Percentiles rank a stretch among this genome's conserved stretches.
Evolutionary conservation across 139 green algal genomes (phyloP).

Genomic region (Picochlorum sp.): DNA sequence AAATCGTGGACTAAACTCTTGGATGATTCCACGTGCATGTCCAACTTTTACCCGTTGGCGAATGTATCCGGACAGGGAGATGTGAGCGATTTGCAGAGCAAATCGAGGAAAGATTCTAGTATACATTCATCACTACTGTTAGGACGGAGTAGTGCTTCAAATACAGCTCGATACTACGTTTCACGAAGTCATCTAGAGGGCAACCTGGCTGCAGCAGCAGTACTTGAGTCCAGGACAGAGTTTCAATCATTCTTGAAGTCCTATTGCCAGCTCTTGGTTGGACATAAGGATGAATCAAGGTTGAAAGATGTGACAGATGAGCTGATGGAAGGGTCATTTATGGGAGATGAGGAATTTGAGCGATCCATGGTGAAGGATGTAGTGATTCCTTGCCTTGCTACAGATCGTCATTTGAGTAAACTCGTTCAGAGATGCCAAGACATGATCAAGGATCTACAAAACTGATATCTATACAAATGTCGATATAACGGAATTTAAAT

Average conservation of each 20-base stretch:
- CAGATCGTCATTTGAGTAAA: constrained; percentile 24
- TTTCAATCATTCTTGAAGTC: constrained; percentile 49
- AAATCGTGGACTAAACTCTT: constrained; percentile 52
- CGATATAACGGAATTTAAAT: no score
- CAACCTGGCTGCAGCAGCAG: constrained; percentile 46
- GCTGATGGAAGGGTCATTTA: constrained; percentile 34
- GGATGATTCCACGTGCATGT: constrained; percentile 43
- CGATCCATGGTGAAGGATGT: constrained; percentile 42
- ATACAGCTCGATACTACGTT: not conserved
- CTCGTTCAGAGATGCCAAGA: constrained; percentile 17
- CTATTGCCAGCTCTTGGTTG: constrained; percentile 48
- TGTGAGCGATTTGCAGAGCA: constrained; percentile 31
- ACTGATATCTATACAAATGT: not conserved
- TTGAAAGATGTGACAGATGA: constrained; percentile 47
- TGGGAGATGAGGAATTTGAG: constrained; percentile 10
- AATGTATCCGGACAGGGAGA: constrained; percentile 25
- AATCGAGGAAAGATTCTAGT: not conserved
- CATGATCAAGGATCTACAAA: constrained; percentile 14
- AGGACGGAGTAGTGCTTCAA: not conserved
- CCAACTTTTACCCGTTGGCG: constrained; percentile 22
- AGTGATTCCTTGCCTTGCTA: constrained; percentile 32
- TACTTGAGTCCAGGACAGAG: constrained; percentile 36
- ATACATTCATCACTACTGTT: not conserved
- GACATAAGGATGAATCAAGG: constrained; percentile 24
- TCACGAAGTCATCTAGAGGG: constrained; percentile 39